Base-by-base conservation (phyloP, 164 flowering plant genomes). In the Vitis rupestris region DNA sequence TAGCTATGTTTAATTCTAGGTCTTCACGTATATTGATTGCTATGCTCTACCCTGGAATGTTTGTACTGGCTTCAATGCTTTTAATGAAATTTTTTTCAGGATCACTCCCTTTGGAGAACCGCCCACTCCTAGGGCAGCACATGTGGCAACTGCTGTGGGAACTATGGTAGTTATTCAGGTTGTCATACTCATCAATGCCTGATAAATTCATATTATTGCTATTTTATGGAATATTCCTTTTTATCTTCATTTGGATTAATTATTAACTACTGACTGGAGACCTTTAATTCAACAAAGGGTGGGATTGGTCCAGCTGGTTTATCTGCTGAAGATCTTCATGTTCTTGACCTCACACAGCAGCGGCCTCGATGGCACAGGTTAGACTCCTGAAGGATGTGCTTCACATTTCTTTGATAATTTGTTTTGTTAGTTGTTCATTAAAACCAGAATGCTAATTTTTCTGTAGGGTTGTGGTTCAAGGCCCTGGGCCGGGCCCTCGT, bases 101-200 rank as follows among this genome's bases (percentile, higher is more conserved):
- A 83, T 96, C 27, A 87, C 83, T 73, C 98, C 99, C 37, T 83
- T 84, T 70, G 99, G 99, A 68, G 99, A 96, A 62, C 99, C 93
- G 69, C 99, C 99, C 16, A 91, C 99, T 17, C 98, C 98, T n/a
- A 88, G 99, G 80, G 99, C 99, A 16, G 99, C 99, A 47, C 99
- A 96, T 79, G 99, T 92, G 57, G 99, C 98, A 60, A 93, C 98
- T 77, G 98, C 99, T 56, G 99, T 96, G 19, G 99, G 99, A 61
- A 96, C 99, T 49, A 96, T 96, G 99, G 99, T 96, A 48, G 99
- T 96, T 65, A 93, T 96, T 74, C 99, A 96, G 98, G 99, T 93
- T 53, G 74, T 76, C 27, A 27, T 55, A 10, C n/a, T 31, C 44
- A 12, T 12, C 55, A 61, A 19, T 70, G 44, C 68, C 48, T 6